phyloP scores from a whole-genome alignment of 2,329 filamentous ascomycete genomes.

The Diplodia sapinea region DNA sequence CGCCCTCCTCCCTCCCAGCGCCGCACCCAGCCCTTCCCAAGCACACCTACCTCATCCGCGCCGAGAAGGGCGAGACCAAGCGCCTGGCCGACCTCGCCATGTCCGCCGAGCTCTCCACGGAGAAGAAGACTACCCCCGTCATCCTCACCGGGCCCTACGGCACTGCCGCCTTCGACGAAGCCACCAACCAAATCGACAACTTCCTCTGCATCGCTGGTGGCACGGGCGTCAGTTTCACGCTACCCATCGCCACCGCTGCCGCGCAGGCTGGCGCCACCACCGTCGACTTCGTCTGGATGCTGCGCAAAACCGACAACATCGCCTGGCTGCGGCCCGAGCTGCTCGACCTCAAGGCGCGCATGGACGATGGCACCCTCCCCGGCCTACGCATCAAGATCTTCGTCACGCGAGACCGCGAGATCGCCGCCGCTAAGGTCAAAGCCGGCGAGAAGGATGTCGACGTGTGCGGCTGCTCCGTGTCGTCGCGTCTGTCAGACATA shows the following conservation, averaged over 20 bases:
- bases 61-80: slow-evolving; percentile 43
- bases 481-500: slow-evolving; percentile 22
- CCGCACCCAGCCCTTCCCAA: slow-evolving; percentile 44
- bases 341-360: slow-evolving; percentile 34
- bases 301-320: slow-evolving; percentile 43
- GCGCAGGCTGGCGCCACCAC: slow-evolving; percentile 38
- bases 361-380: slow-evolving; percentile 23
- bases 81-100: slow-evolving; percentile 43
- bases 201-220: slow-evolving; percentile 47
- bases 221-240: slow-evolving; percentile 47
- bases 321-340: slow-evolving; percentile 47
- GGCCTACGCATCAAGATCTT: slow-evolving; percentile 27
- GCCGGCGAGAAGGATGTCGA: slow-evolving; percentile 18
- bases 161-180: slow-evolving; percentile 36
- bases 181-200: slow-evolving; percentile 38
- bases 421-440: background rate
- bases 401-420: slow-evolving; percentile 19
- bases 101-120: slow-evolving; percentile 29
- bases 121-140: slow-evolving; percentile 37
- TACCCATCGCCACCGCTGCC: slow-evolving; percentile 44
- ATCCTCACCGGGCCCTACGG: slow-evolving; percentile 47
- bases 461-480: slow-evolving; percentile 4
- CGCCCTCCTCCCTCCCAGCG: slow-evolving; percentile 61
- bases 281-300: slow-evolving; percentile 45
- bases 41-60: slow-evolving; percentile 47